Evolutionary conservation across 768 basidiomycete species (phyloP), one percentile per base, ranked within the genome.

Genomic region (Antrodiella citrinella): DNA sequence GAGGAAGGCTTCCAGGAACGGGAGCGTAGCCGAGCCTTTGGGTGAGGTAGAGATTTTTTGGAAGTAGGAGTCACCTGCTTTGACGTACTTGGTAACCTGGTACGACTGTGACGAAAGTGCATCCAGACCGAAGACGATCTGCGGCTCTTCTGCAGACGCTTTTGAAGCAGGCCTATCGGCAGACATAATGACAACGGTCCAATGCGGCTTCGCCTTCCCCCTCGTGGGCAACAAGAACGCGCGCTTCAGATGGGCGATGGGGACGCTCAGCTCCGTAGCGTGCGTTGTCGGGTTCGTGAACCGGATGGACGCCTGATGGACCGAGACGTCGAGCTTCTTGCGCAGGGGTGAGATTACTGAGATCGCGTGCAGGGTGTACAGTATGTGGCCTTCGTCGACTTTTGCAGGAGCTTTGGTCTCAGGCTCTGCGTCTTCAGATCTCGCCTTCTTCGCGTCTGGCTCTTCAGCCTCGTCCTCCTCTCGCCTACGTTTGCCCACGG

Each of bases 141-240:
- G 83, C 45, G 72, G 74, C n/a, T n/a, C n/a, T n/a, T n/a, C n/a
- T n/a, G n/a, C n/a, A n/a, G n/a, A n/a, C 25, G 75, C 73, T 3
- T 42, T 47, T 21, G 54, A 54, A 3, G 59, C 24, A 1, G 77
- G 72, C 3, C 69, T 66, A 60, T 86, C 83, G 3, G 73, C 64
- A 7, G 80, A 69, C 22, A 90, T 68, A 26, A 90, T 60, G 12
- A 86, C 72, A 24, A 85, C 72, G 0, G 84, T 84, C 84, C 84
- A 87, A 57, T 89, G 83, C 0, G 78, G 70, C 57, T 81, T 85
- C 23, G 70, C 62, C 63, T 87, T 88, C 23, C 84, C 84, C 21
- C 86, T 75, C 0, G 86, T 88, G 9, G 87, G 84, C 1, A 90
- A 62, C 45, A 91, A 61, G 63, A 90, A 91, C 0, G 79, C 78